Evolutionary conservation across 345 rosid species (phyloP), one percentile per base, ranked within the genome.

Genomic region (Excoecaria agallocha): DNA sequence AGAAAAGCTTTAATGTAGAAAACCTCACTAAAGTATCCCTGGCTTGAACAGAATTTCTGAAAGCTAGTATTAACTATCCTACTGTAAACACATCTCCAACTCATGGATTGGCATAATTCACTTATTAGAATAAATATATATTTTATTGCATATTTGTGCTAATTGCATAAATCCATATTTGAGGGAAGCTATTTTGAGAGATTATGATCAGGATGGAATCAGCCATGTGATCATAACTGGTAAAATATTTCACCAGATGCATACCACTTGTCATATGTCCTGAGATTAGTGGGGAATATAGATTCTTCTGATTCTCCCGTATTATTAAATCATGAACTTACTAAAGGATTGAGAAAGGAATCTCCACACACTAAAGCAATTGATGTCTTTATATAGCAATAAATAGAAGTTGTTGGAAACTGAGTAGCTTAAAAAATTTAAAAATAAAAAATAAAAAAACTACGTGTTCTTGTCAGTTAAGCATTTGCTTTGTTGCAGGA

Each of bases 311-410:
- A 37, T 6, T 64, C 37, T 48, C 62, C 38, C 5, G 30, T 41
- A 30, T 70, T 30, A 50, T 35, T 37, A 3, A 20, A 24, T 56
- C 43, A 25, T 30, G 74, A 71, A 30, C 12, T 55, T 41, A 41
- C 30, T 64, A 8, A 37, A 72, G 41, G 49, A 68, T 46, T 77
- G 70, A 59, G 74, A 70, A 78, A 79, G 66, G 80, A 57, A 83
- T 80, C 74, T 70, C 66, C 68, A 12, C 24, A 37, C 3, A 38
- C 56, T 45, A 19, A 35, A 72, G 75, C 43, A 71, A 75, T 17
- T 49, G 54, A 15, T 3, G 45, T 60, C 7, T 49, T 65, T 66
- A 55, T 71, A 38, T 45, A 61, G 63, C 61, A 65, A 59, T 25
- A 16, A 66, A 10, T 51, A 11, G 62, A 41, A 54, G 45, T 55